Base-by-base conservation (phyloP, 768 basidiomycete species). In the Pisolithus microcarpus region DNA sequence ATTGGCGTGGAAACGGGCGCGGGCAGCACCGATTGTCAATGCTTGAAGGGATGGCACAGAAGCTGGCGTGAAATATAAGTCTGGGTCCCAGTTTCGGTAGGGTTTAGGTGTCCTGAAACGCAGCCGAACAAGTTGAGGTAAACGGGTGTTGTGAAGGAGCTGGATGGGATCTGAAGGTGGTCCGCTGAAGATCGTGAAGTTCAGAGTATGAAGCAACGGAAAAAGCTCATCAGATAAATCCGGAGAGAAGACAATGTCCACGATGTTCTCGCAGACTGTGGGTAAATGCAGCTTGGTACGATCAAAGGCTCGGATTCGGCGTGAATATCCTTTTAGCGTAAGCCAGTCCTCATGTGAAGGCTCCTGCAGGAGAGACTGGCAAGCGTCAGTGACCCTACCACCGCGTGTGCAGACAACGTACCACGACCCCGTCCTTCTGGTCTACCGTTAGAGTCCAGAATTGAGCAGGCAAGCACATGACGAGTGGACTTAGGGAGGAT, bases 101-200 rank as follows among this genome's bases (percentile, higher is more conserved):
- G 56, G 58, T 48, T 54, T 56, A 13, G 66, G 59, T 38, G 60
- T 60, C 46, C 52, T 52, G 52, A 66, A 58, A 19, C 50, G 50
- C 3, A 66, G 51, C 23, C 47, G 55, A 10, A 54, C 63, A 24
- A 67, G 45, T 7, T 53, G 51, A 9, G 61, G 55, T 3, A 56
- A 61, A n/a, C 68, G 28, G 34, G 68, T 6, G 7, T 48, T 28
- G 2, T 50, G 51, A 43, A 68, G 43, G 2, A 66, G 16, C 23
- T 52, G 47, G 44, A 64, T 50, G 50, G 57, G 11, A 34, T 2
- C 55, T 3, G 57, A 48, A 16, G 57, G 56, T n/a, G 51, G 13
- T 26, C 57, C 57, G 0, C 60, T 63, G 18, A 66, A 48, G 23
- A 68, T 54, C 3, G 2, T 5, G 38, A 61, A 61, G 44, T 68